Evolutionary conservation across 2,329 filamentous ascomycete species (phyloP).

Genomic region (Trichophyton benhamiae): DNA sequence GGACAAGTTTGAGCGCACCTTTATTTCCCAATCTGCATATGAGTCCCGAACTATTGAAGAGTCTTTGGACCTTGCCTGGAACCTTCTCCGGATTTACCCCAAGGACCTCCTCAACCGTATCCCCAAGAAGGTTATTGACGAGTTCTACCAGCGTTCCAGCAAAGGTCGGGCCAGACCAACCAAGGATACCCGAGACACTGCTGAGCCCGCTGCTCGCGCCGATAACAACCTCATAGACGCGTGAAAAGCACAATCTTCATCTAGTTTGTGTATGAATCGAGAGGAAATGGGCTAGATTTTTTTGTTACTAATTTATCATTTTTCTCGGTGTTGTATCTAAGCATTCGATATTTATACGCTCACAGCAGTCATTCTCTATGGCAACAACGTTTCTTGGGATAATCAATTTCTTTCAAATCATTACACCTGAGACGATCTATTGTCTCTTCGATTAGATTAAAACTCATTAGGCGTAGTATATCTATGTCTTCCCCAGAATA

Average conservation of each 20-base stretch:
- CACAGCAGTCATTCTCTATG: neutral
- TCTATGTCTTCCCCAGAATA: neutral
- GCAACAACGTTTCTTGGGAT: neutral
- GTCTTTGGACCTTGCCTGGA: conserved; percentile 92
- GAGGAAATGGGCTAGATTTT: neutral
- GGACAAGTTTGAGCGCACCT: conserved; percentile 94
- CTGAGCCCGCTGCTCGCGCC: conserved; percentile 20
- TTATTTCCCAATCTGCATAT: conserved; percentile 85
- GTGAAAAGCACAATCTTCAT: conserved; percentile 15
- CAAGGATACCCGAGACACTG: conserved; percentile 37
- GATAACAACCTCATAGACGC: conserved; percentile 33
- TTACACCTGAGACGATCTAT: neutral
- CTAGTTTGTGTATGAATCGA: neutral
- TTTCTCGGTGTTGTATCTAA: conserved; percentile 3
- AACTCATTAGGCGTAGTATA: neutral
- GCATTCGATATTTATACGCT: neutral
- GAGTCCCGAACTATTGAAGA: conserved; percentile 86
- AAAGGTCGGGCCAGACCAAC: conserved; percentile 26
- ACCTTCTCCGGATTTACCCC: conserved; percentile 88
- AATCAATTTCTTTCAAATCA: neutral
- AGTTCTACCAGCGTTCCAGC: conserved; percentile 59
- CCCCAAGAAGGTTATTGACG: conserved; percentile 67
- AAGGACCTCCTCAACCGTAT: conserved; percentile 97
- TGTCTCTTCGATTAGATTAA: neutral
- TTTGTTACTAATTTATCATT: neutral